Evolutionary conservation across 495 filamentous ascomycete species (phyloP).

Genomic region (Pseudoneurospora amorphoporcata): DNA sequence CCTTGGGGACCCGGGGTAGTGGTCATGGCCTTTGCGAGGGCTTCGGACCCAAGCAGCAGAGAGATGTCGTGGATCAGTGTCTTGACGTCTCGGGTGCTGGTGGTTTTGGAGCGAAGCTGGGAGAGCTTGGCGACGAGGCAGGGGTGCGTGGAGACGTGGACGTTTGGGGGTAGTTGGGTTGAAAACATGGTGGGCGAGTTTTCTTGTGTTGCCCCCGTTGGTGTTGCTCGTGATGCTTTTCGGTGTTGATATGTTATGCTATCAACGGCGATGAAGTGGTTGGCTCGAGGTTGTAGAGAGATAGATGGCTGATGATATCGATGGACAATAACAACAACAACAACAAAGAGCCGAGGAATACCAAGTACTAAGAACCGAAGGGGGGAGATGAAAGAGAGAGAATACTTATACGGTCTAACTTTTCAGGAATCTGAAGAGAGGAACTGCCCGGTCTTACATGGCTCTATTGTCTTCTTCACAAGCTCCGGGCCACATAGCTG

Average conservation of each 20-base stretch:
- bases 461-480: neutral
- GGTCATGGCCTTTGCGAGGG: constrained; percentile 56
- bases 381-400: neutral
- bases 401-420: neutral
- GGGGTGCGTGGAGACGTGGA: constrained; percentile 78
- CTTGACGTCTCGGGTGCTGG: constrained; percentile 68
- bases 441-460: neutral
- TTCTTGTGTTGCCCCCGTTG: neutral
- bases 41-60: constrained; percentile 73
- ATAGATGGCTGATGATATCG: too few relatives aligned
- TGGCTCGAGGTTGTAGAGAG: neutral
- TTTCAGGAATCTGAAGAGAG: neutral
- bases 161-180: constrained; percentile 49
- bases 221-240: too few relatives aligned
- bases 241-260: neutral
- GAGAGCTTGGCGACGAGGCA: constrained; percentile 83
- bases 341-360: neutral
- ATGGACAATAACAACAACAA: too few relatives aligned
- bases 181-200: constrained; percentile 7
- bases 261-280: neutral
- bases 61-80: constrained; percentile 74
- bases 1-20: constrained; percentile 46
- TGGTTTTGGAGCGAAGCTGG: constrained; percentile 64
- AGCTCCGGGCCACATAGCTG: neutral
- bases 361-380: neutral